Evolutionary conservation across 768 basidiomycete genomes (phyloP).

Genomic region (Auriscalpium vulgare): DNA sequence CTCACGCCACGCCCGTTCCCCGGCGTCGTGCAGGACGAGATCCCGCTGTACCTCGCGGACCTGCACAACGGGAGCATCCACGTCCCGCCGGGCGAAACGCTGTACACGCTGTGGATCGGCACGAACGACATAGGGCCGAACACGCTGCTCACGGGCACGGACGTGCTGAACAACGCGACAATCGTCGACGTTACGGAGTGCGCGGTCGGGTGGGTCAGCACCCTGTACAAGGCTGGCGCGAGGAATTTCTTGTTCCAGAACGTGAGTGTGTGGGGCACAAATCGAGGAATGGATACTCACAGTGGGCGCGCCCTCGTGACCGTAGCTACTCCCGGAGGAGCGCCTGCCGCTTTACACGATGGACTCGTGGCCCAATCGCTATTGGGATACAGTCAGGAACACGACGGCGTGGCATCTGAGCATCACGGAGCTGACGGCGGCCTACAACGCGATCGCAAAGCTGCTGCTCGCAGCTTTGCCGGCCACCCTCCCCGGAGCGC

Average conservation of each 20-base stretch:
- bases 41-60: slow-evolving; percentile 44
- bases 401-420: slow-evolving; percentile 27
- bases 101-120: slow-evolving; percentile 65
- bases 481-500: slow-evolving; percentile 31
- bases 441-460: slow-evolving; percentile 23
- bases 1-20: slow-evolving; percentile 53
- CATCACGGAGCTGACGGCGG: slow-evolving; percentile 25
- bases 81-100: slow-evolving; percentile 36
- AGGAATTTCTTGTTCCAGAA: slow-evolving; percentile 66
- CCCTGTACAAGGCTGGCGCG: slow-evolving; percentile 48
- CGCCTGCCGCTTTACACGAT: slow-evolving; percentile 23
- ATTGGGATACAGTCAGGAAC: slow-evolving; percentile 26
- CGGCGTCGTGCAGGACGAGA: slow-evolving; percentile 47
- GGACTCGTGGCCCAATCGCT: slow-evolving; percentile 25
- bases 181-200: slow-evolving; percentile 51
- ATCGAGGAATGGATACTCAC: neutral
- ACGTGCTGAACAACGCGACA: slow-evolving; percentile 33
- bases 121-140: slow-evolving; percentile 48
- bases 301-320: neutral
- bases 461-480: slow-evolving; percentile 20
- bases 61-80: slow-evolving; percentile 32
- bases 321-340: slow-evolving; percentile 29
- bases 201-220: slow-evolving; percentile 52
- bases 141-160: slow-evolving; percentile 45
- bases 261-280: slow-evolving; percentile 28